Base-by-base conservation (phyloP, 1,284 basidiomycete species). In the Mycosarcoma mackinlayi region DNA sequence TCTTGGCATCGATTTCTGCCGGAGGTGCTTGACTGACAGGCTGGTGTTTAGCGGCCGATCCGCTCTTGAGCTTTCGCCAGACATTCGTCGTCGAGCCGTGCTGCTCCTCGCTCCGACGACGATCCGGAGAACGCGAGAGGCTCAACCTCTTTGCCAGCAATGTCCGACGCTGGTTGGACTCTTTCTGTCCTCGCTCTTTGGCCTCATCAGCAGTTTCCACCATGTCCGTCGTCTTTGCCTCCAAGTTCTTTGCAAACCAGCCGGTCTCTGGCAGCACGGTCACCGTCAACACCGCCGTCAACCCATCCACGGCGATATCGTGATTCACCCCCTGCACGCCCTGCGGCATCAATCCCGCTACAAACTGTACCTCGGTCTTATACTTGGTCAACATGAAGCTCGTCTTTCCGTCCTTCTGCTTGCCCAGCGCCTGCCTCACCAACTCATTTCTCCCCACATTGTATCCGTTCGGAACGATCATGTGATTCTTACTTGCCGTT, bases 371-470 rank as follows among this genome's bases (percentile, higher is more conserved):
- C 5, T 80, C 80, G 0, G 89, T 89, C 21, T 47, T 73, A 71
- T 90, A 90, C 3, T 75, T 83, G 7, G 56, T 68, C 24, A 53
- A 50, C 63, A 75, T 65, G 13, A 75, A 75, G 45, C 60, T 71
- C 51, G 75, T 76, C 33, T 38, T 48, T 7, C 70, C 70, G 40
- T 70, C 58, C 30, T 42, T 66, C 4, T 47, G 38, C 24, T 56
- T 45, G 1, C 60, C 66, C 37, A 67, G 30, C 5, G 63, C 66
- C 48, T 59, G 39, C 24, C 45, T 16, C 6, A 83, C 84, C 21
- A 96, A 84, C 85, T 89, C 89, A 79, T 97, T 93, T 23, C 92
- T 88, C 1, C 75, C 78, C 6, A 63, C 24, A 53, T 80, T 77
- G 58, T 78, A 82, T 0, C 75, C 81, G 19, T 83, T 62, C 24